Evolutionary conservation across 2,329 filamentous ascomycete species (phyloP).

Genomic region (Trichoderma polysporum): DNA sequence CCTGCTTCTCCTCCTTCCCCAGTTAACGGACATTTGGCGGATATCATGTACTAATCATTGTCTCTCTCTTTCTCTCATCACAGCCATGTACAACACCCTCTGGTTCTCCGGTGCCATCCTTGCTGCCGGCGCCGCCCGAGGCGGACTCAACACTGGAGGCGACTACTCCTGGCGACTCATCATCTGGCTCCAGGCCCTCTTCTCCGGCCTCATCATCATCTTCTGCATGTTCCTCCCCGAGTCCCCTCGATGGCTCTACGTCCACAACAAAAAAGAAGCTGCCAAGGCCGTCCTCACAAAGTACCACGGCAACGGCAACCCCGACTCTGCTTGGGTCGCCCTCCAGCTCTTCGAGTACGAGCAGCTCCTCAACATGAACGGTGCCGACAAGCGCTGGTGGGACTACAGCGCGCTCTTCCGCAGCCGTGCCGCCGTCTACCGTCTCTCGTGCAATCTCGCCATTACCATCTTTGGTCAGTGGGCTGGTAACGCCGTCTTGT

Average conservation of each 20-base stretch:
- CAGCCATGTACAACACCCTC: constrained; percentile 42
- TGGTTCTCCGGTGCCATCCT: constrained; percentile 52
- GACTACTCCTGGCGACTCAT: constrained; percentile 36
- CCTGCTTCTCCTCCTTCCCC: not conserved
- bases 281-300: constrained; percentile 39
- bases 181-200: constrained; percentile 45
- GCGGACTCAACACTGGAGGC: constrained; percentile 37
- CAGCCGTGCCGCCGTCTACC: constrained; percentile 39
- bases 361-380: constrained; percentile 42
- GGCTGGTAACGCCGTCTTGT: constrained; percentile 43
- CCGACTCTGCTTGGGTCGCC: constrained; percentile 45
- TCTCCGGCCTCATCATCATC: constrained; percentile 41
- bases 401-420: constrained; percentile 48
- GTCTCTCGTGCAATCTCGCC: constrained; percentile 38
- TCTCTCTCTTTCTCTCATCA: not conserved
- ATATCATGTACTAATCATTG: not conserved
- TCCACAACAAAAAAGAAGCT: constrained; percentile 39
- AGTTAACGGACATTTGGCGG: not conserved
- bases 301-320: constrained; percentile 45
- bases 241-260: constrained; percentile 44
- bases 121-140: constrained; percentile 49
- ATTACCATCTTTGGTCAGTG: constrained; percentile 45
- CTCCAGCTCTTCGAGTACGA: constrained; percentile 47
- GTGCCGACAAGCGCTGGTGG: constrained; percentile 49
- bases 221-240: constrained; percentile 41